These are phyloP conservation scores for Plectosphaerella sp. DNA, from an alignment of 2,329 filamentous ascomycete species.

Conservation along the genomic window DNA sequence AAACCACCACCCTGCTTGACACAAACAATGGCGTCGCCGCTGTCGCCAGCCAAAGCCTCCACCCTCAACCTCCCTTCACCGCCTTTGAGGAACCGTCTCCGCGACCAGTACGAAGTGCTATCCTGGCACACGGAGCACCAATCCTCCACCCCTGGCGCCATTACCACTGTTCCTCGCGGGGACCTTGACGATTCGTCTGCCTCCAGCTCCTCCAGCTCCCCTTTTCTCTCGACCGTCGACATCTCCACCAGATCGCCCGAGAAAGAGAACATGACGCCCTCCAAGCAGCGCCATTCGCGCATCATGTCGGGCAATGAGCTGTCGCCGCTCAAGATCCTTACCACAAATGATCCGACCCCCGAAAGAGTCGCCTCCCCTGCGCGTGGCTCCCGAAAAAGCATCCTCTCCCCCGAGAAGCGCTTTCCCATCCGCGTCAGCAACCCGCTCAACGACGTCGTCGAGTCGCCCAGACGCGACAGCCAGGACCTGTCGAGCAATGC, in stretches of 20 bases:
- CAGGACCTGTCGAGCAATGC: slow-evolving; percentile 4
- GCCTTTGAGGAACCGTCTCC: slow-evolving; percentile 18
- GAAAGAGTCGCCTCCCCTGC: slow-evolving; percentile 25
- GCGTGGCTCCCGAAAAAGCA: slow-evolving; percentile 39
- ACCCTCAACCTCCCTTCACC: slow-evolving; percentile 32
- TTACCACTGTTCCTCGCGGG: slow-evolving; percentile 5
- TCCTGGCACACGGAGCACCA: slow-evolving; percentile 17
- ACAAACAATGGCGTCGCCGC: slow-evolving; percentile 31
- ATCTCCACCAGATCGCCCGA: background rate
- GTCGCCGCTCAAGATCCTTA: slow-evolving; percentile 53
- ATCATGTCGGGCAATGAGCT: slow-evolving; percentile 54
- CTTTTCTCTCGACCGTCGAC: background rate
- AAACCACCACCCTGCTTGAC: background rate
- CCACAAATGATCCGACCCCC: slow-evolving; percentile 11
- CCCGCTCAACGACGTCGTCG: slow-evolving; percentile 14
- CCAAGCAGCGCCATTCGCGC: slow-evolving; percentile 47
- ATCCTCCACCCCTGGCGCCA: slow-evolving; percentile 5
- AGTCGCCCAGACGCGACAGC: background rate
- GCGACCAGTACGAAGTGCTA: slow-evolving; percentile 29
- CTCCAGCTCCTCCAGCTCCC: slow-evolving; percentile 13
- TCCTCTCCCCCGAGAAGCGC: slow-evolving; percentile 47
- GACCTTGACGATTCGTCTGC: slow-evolving; percentile 19
- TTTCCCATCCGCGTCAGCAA: slow-evolving; percentile 56
- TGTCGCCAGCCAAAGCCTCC: slow-evolving; percentile 32
- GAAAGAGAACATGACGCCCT: slow-evolving; percentile 42